A percentile compares a stretch with the other conserved stretches of the same genome.
Evolutionary conservation across 2,329 filamentous ascomycete genomes (phyloP).

Genomic region (Purpureocillium takamizusanense): DNA sequence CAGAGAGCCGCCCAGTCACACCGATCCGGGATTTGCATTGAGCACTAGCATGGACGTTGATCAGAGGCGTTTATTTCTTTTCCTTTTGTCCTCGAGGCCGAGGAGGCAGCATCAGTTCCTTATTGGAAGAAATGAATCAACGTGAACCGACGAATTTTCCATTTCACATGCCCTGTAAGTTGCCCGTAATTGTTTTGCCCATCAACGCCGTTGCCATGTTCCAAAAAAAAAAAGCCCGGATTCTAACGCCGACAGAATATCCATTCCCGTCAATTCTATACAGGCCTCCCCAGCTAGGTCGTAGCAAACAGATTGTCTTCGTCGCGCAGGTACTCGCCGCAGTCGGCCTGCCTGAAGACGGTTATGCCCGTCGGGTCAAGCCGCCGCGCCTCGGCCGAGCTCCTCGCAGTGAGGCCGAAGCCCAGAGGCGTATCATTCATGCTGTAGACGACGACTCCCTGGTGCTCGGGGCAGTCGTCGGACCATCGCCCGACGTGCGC

Average conservation of each 20-base stretch:
- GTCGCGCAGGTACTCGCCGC: constrained; percentile 89
- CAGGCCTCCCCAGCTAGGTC: constrained; percentile 1
- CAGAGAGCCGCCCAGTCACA: constrained; percentile 44
- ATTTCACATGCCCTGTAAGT: background rate
- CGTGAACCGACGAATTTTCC: background rate
- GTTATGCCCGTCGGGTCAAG: constrained; percentile 86
- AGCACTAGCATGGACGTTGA: background rate
- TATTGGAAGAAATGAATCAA: too few relatives aligned
- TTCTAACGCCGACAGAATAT: background rate
- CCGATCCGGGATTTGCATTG: constrained; percentile 22
- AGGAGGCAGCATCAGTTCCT: too few relatives aligned
- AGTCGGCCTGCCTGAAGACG: constrained; percentile 86
- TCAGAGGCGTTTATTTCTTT: background rate
- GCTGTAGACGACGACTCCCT: constrained; percentile 79
- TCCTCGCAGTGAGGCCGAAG: constrained; percentile 85
- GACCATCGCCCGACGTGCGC: constrained; percentile 69
- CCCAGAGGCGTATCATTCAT: constrained; percentile 94
- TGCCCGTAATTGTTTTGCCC: background rate
- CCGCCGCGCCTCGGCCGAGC: constrained; percentile 71
- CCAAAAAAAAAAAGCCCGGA: background rate
- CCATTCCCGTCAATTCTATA: background rate
- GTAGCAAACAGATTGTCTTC: constrained; percentile 51
- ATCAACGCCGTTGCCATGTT: background rate
- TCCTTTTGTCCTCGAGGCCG: background rate
- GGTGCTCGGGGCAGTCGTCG: constrained; percentile 88